Evolutionary conservation across 2,329 filamentous ascomycete genomes (phyloP).

Genomic region (Cladosporium halotolerans): DNA sequence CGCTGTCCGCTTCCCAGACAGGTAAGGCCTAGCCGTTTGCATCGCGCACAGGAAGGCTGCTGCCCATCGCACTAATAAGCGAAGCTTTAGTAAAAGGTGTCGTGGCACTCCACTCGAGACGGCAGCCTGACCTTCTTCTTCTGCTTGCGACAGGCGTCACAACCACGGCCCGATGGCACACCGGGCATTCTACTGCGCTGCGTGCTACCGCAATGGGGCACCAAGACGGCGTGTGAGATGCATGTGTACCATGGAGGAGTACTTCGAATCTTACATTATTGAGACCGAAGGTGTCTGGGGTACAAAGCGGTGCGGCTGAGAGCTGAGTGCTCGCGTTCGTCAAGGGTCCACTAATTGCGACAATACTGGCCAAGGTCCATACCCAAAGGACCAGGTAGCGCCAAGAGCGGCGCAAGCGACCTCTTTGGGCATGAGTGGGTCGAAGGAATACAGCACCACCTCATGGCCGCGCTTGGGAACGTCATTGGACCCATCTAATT

Average conservation of each 20-base stretch:
- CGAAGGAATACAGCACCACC: too few relatives aligned
- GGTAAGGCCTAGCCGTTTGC: constrained; percentile 10
- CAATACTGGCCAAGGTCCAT: too few relatives aligned
- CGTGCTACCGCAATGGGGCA: neutral
- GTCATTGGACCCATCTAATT: too few relatives aligned
- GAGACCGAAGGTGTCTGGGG: neutral
- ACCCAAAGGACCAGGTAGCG: too few relatives aligned
- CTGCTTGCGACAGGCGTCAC: constrained; percentile 15
- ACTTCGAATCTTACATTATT: neutral
- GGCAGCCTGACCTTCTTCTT: constrained; percentile 14
- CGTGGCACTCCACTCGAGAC: neutral
- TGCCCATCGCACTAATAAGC: constrained; percentile 13
- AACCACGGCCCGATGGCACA: constrained; percentile 24
- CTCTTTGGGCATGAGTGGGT: too few relatives aligned
- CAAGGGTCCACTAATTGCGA: too few relatives aligned
- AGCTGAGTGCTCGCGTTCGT: neutral
- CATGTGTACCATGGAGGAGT: neutral
- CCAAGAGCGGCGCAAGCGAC: too few relatives aligned
- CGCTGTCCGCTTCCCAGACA: constrained; percentile 14
- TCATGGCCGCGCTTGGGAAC: too few relatives aligned
- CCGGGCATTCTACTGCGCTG: constrained; percentile 14
- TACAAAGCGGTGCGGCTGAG: neutral
- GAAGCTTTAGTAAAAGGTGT: neutral
- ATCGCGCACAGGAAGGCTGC: constrained; percentile 13
- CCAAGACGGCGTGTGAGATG: neutral